Conservation (phyloP, 768 basidiomycete genomes). For the Kondoa malvinella region DNA sequence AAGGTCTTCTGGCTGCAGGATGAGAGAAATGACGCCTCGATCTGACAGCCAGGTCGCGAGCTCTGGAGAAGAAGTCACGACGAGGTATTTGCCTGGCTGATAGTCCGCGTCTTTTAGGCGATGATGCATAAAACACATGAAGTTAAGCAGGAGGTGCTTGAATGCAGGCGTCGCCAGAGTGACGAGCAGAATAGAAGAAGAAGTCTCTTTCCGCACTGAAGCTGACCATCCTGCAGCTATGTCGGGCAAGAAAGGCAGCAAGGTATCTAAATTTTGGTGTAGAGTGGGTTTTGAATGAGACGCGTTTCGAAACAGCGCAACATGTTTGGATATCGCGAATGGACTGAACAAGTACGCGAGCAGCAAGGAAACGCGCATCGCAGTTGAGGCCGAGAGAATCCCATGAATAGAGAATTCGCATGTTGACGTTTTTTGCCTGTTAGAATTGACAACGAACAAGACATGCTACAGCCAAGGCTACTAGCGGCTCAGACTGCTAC, state of each 20-base stretch:
- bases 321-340: not conserved
- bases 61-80: constrained; percentile 20
- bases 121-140: constrained; percentile 23
- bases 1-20: constrained; percentile 8
- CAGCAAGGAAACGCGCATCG: not conserved
- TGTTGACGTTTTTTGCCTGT: too few species aligned
- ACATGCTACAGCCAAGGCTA: not conserved
- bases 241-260: constrained; percentile 1
- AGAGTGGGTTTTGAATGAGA: constrained; percentile 2
- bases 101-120: constrained; percentile 13
- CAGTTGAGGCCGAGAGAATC: not conserved
- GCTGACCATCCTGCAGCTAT: not conserved
- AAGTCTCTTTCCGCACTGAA: not conserved
- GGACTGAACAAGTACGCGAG: not conserved
- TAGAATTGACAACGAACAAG: too few species aligned
- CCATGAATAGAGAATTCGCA: too few species aligned
- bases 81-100: constrained; percentile 11
- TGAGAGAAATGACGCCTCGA: constrained; percentile 15
- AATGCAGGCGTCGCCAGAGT: constrained; percentile 22
- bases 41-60: constrained; percentile 18
- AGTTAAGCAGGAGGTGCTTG: constrained; percentile 24
- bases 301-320: not conserved
- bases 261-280: not conserved
- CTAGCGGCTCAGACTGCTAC: not conserved
- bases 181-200: constrained; percentile 18